Conservation (phyloP, 305 asterid genomes). For the Caryopteris hybrid region DNA sequence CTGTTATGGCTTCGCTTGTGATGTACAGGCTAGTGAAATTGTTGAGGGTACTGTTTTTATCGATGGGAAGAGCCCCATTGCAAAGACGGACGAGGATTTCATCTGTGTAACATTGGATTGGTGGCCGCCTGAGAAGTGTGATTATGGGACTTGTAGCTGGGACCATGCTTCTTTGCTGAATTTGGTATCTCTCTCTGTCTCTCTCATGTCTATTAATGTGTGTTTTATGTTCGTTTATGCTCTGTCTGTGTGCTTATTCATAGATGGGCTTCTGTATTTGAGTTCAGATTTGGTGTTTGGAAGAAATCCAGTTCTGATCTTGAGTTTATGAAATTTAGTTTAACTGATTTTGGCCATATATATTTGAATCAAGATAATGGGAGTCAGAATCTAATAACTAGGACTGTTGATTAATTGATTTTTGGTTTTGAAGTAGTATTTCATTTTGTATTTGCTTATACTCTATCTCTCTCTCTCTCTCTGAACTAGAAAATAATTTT, state of each 20-base stretch:
- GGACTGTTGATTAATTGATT: background rate
- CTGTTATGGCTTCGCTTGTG: constrained; percentile 16
- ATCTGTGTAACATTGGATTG: constrained; percentile 63
- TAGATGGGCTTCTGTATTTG: background rate
- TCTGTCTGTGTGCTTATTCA: background rate
- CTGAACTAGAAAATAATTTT: background rate
- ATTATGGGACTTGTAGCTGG: constrained; percentile 64
- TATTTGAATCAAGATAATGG: constrained; percentile 4
- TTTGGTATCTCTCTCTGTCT: constrained; percentile 35
- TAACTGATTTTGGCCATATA: background rate
- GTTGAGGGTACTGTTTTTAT: constrained; percentile 29
- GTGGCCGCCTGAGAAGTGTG: constrained; percentile 77
- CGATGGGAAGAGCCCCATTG: constrained; percentile 40
- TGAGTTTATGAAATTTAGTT: background rate
- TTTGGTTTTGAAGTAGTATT: too few relatives aligned
- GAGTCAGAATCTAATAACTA: background rate
- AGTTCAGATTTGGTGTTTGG: constrained; percentile 13
- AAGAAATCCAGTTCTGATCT: constrained; percentile 8
- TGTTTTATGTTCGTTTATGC: too few relatives aligned
- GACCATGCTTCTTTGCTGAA: constrained; percentile 53
- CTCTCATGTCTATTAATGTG: background rate
- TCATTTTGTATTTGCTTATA: background rate
- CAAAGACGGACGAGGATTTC: constrained; percentile 44
- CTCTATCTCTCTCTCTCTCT: too few relatives aligned
- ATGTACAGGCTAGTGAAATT: constrained; percentile 17